Conservation (phyloP, 768 basidiomycete genomes). For the Hericium rajendrae region DNA sequence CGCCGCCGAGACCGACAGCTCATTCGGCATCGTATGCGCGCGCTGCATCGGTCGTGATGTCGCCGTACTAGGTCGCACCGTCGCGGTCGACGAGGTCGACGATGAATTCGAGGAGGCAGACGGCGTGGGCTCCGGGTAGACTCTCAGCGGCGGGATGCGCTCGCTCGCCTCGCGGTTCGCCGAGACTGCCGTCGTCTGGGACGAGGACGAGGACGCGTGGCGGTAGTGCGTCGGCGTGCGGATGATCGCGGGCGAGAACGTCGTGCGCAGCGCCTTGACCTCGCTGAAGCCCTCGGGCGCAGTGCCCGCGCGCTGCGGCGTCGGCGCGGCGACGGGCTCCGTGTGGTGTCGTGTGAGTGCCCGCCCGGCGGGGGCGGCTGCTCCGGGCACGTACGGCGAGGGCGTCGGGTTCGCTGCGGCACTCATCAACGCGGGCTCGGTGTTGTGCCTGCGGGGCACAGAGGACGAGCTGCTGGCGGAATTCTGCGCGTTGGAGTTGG, state of each 20-base stretch:
- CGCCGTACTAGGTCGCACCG: not conserved
- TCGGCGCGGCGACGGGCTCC: conserved; percentile 9
- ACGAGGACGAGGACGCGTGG: conserved; percentile 6
- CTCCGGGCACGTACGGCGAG: not conserved
- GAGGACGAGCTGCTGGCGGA: too few species aligned
- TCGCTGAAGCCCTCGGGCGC: conserved; percentile 40
- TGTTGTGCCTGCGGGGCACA: not conserved
- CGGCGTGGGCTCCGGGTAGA: not conserved
- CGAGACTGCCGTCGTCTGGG: not conserved
- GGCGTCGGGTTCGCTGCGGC: not conserved
- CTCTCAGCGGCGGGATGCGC: not conserved
- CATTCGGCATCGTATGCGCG: not conserved
- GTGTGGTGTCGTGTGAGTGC: conserved; percentile 6
- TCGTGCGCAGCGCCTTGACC: conserved; percentile 45
- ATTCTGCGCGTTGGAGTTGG: not conserved
- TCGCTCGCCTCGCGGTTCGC: not conserved
- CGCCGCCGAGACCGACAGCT: not conserved
- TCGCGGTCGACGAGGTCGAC: not conserved
- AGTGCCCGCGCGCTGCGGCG: conserved; percentile 15
- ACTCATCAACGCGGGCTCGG: not conserved
- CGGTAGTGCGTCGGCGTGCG: conserved; percentile 60
- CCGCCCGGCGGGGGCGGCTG: not conserved
- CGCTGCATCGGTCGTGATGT: not conserved
- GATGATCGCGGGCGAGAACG: conserved; percentile 60
- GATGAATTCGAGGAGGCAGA: not conserved